Percentiles rank a stretch among this genome's conserved stretches.
Conservation (phyloP, 495 filamentous ascomycete genomes). For the Aspergillus incahuasiensis region DNA sequence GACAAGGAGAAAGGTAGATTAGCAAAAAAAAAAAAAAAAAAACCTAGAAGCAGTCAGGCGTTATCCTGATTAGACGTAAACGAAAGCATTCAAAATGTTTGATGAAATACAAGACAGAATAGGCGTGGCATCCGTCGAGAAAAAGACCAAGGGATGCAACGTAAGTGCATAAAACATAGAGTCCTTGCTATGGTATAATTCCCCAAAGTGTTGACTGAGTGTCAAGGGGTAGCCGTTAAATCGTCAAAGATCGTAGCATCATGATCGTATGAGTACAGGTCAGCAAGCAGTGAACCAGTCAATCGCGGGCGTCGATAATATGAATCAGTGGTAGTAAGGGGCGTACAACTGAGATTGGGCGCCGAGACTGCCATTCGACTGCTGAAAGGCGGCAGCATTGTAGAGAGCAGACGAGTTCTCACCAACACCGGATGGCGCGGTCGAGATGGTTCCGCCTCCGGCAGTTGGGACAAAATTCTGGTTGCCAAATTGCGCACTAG, state of each 20-base stretch:
- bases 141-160: constrained; percentile 23
- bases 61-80: constrained; percentile 8
- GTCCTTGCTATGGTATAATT: constrained; percentile 30
- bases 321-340: constrained; percentile 30
- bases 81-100: constrained; percentile 13
- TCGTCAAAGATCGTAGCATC: constrained; percentile 45
- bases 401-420: constrained; percentile 29
- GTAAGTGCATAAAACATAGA: constrained; percentile 23
- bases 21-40: constrained; percentile 11
- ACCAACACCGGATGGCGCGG: constrained; percentile 29
- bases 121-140: constrained; percentile 19
- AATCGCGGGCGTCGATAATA: constrained; percentile 7
- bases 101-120: constrained; percentile 26
- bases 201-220: constrained; percentile 31
- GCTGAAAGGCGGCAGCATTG: constrained; percentile 19
- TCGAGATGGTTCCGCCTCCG: constrained; percentile 27
- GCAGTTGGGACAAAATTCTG: constrained; percentile 28
- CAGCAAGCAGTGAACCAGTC: constrained; percentile 18
- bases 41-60: constrained; percentile 9
- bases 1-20: constrained; percentile 10
- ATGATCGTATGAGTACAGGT: constrained; percentile 46
- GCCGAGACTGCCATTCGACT: constrained; percentile 24
- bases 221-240: constrained; percentile 35
- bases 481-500: constrained; percentile 24
- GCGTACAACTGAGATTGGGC: constrained; percentile 28